Conservation (phyloP, 768 basidiomycete genomes). For the Coprinellus micaceus region DNA sequence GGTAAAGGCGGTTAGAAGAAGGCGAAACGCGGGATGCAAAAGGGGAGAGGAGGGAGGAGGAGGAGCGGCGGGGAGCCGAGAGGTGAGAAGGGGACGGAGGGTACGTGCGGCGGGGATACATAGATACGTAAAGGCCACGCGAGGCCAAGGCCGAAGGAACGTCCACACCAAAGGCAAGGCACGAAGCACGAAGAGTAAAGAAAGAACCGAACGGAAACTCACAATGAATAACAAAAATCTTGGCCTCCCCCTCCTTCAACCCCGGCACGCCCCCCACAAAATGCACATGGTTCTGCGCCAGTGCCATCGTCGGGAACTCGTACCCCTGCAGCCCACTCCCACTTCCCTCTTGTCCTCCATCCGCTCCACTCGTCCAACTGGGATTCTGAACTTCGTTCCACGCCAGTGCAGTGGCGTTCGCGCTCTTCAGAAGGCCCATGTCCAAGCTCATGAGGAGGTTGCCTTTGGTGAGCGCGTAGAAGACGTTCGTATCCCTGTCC, state of each 20-base stretch:
- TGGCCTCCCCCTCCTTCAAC: conserved; percentile 51
- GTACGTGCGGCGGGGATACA: too few relatives aligned
- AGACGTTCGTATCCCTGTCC: neutral
- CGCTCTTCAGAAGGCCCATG: neutral
- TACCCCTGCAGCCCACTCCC: conserved; percentile 44
- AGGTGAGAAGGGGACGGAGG: too few relatives aligned
- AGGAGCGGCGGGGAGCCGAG: too few relatives aligned
- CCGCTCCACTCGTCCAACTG: conserved; percentile 35
- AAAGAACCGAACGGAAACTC: conserved; percentile 28
- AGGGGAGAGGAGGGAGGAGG: too few relatives aligned
- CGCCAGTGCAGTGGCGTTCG: too few relatives aligned
- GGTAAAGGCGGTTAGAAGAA: too few relatives aligned
- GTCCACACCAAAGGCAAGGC: too few relatives aligned
- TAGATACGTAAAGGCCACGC: too few relatives aligned
- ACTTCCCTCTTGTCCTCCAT: conserved; percentile 26
- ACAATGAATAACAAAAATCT: conserved; percentile 79
- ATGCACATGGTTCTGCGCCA: conserved; percentile 72
- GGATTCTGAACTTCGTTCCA: too few relatives aligned
- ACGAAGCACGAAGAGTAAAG: too few relatives aligned
- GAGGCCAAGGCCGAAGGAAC: too few relatives aligned
- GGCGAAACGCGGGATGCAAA: too few relatives aligned
- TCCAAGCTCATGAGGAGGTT: neutral
- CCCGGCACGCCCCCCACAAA: conserved; percentile 59
- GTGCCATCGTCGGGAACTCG: conserved; percentile 54
- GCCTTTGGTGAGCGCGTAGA: neutral